phyloP scores from a whole-genome alignment of 192 early-diverging fungal genomes.

The Coemansia guatemalensis region DNA sequence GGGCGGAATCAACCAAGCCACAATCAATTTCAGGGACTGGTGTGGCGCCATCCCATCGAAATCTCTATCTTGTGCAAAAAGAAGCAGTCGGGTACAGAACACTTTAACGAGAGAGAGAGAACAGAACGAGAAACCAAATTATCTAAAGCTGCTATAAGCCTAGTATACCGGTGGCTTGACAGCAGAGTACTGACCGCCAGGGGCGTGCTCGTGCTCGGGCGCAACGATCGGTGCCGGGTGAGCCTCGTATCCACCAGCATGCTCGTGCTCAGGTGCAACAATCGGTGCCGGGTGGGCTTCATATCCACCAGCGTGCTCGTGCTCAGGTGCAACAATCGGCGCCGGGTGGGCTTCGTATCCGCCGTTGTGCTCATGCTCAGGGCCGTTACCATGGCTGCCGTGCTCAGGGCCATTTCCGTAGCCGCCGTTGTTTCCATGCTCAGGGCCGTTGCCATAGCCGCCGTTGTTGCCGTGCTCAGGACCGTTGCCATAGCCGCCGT shows the following conservation, averaged over 20 bases:
- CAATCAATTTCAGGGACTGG: no score
- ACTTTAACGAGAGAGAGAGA: neutral
- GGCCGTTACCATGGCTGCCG: neutral
- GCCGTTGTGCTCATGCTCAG: neutral
- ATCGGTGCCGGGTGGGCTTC: neutral
- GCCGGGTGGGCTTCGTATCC: neutral
- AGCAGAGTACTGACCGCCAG: neutral
- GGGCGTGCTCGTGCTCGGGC: slow-evolving; percentile 1
- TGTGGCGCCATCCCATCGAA: no score
- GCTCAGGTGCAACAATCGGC: neutral
- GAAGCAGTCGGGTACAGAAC: no score
- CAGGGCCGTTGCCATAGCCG: neutral
- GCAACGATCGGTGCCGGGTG: neutral
- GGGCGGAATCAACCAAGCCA: no score
- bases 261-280: slow-evolving; percentile 5
- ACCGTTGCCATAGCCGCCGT: neutral
- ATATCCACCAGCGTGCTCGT: neutral
- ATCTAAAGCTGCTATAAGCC: neutral
- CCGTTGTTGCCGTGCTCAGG: slow-evolving; percentile 4
- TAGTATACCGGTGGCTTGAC: slow-evolving; percentile 9
- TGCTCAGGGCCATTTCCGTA: neutral
- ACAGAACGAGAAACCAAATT: slow-evolving; percentile 5
- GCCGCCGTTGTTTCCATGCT: slow-evolving; percentile 4
- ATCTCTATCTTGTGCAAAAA: no score
- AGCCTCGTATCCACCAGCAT: neutral